These are phyloP conservation scores for Gautieria morchelliformis DNA, from an alignment of 768 basidiomycete genomes.

Conservation along the genomic window DNA sequence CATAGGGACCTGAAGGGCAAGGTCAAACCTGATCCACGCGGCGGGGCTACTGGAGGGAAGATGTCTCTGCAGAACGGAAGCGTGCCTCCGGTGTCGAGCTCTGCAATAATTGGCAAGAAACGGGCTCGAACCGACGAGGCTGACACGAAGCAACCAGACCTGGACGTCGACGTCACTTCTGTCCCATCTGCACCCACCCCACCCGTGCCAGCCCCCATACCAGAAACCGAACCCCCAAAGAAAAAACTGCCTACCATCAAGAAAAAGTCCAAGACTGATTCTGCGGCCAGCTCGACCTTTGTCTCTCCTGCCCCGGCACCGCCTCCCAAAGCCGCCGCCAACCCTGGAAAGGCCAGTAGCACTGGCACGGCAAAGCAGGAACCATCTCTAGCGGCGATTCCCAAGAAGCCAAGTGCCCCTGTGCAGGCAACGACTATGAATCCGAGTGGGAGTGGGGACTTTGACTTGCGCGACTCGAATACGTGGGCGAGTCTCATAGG, in stretches of 20 bases:
- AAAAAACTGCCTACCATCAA: conserved; percentile 8
- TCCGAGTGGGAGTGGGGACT: conserved; percentile 7
- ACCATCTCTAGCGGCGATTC: not conserved
- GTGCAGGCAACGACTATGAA: conserved; percentile 4
- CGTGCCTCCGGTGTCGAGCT: conserved; percentile 13
- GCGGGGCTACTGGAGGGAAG: conserved; percentile 19
- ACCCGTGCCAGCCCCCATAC: not conserved
- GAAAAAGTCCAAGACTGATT: not conserved
- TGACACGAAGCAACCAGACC: not conserved
- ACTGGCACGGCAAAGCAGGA: not conserved
- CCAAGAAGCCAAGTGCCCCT: not conserved
- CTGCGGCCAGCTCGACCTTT: not conserved
- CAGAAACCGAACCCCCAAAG: not conserved
- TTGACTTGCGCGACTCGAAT: conserved; percentile 7
- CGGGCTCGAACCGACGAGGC: not conserved
- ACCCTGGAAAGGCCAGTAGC: not conserved
- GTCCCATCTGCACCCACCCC: not conserved
- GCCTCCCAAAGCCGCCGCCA: not conserved
- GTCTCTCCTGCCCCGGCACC: not conserved
- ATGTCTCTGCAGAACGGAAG: conserved; percentile 34
- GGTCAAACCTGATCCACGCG: conserved; percentile 20
- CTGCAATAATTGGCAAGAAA: conserved; percentile 5
- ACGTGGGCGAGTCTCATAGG: conserved; percentile 3
- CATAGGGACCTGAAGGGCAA: conserved; percentile 15
- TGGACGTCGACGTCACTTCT: not conserved